These are phyloP conservation scores for Mycena vulgaris DNA, from an alignment of 768 basidiomycete species.

Conservation along the genomic window DNA sequence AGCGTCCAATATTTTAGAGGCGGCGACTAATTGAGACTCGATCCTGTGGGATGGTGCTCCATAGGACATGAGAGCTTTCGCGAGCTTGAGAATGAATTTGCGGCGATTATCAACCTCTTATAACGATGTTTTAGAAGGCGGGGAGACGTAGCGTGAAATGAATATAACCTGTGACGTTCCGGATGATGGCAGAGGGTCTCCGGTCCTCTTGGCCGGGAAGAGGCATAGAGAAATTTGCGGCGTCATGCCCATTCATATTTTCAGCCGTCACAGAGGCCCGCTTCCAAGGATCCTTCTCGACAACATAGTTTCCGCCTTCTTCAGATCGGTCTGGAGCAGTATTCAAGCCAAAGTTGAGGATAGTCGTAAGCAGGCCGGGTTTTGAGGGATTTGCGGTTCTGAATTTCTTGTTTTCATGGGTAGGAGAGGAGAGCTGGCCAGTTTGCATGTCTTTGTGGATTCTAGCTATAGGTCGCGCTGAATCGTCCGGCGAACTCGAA, in stretches of 20 bases:
- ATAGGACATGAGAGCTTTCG: conserved; percentile 90
- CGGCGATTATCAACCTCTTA: conserved; percentile 65
- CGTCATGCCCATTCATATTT: background rate
- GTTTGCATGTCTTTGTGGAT: background rate
- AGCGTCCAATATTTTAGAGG: conserved; percentile 83
- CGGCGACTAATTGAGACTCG: conserved; percentile 88
- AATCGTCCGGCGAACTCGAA: background rate
- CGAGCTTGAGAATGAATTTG: conserved; percentile 88
- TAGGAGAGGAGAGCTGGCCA: background rate
- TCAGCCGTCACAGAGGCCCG: background rate
- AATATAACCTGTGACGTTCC: conserved; percentile 49
- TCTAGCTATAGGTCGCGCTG: background rate
- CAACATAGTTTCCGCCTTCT: conserved; percentile 1
- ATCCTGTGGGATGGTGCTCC: conserved; percentile 96
- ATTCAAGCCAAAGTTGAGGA: conserved; percentile 38
- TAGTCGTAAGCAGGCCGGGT: conserved; percentile 18
- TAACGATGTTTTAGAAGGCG: background rate
- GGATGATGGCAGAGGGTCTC: conserved; percentile 54
- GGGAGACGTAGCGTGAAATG: background rate
- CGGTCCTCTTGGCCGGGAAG: conserved; percentile 31
- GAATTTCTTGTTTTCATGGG: background rate
- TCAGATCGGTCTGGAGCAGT: conserved; percentile 22
- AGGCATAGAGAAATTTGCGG: conserved; percentile 3
- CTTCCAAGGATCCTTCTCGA: conserved; percentile 15
- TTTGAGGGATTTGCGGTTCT: conserved; percentile 10